Percentiles rank a stretch among this genome's conserved stretches.
These are phyloP conservation scores for Diaporthe batatas DNA, from an alignment of 2,329 filamentous ascomycete species.

Conservation along the genomic window DNA sequence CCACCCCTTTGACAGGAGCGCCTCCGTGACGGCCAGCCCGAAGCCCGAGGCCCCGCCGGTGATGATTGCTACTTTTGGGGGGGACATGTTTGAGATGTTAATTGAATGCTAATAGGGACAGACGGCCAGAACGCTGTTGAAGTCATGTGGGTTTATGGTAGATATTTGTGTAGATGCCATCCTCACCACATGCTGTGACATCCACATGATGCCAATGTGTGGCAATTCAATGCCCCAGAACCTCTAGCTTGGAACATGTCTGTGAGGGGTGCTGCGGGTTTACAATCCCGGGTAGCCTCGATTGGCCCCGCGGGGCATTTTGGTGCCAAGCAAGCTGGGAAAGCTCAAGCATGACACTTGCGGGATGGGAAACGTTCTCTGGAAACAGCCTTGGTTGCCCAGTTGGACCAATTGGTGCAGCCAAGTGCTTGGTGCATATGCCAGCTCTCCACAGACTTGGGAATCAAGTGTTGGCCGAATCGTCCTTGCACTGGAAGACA, in stretches of 20 bases:
- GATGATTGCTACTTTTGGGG: conserved; percentile 6
- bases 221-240: neutral
- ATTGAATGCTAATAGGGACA: too few relatives aligned
- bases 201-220: too few relatives aligned
- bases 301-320: neutral
- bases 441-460: too few relatives aligned
- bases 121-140: too few relatives aligned
- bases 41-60: conserved; percentile 10
- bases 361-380: neutral
- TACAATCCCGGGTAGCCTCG: neutral
- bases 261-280: neutral
- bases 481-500: too few relatives aligned
- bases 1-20: conserved; percentile 5
- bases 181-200: neutral
- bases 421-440: too few relatives aligned
- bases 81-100: neutral
- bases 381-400: too few relatives aligned
- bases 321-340: neutral
- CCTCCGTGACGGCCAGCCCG: conserved; percentile 12
- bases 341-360: too few relatives aligned
- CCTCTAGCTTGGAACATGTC: too few relatives aligned
- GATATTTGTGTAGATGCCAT: accelerated
- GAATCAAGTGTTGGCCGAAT: too few relatives aligned
- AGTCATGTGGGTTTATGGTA: too few relatives aligned
- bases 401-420: too few relatives aligned